Percentiles rank a stretch among this genome's conserved stretches.
phyloP scores from a whole-genome alignment of 345 rosid genomes.

The Cardamine chenopodiifolia region DNA sequence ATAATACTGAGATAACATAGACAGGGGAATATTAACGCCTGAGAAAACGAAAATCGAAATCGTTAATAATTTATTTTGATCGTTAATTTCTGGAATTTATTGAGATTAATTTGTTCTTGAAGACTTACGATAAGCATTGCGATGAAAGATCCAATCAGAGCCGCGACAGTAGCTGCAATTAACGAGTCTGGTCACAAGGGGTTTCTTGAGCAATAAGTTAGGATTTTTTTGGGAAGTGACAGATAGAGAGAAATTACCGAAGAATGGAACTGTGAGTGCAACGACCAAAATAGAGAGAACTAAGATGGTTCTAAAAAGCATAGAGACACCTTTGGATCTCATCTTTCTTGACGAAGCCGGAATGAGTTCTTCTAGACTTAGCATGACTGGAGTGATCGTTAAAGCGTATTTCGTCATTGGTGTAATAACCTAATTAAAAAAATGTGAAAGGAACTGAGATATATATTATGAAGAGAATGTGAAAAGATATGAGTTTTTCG shows the following conservation, averaged over 20 bases:
- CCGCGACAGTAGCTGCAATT: constrained; percentile 65
- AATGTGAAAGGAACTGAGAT: not conserved
- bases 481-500: not conserved
- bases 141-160: constrained; percentile 68
- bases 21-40: constrained; percentile 75
- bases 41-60: not conserved
- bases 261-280: constrained; percentile 71
- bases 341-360: constrained; percentile 47
- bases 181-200: not conserved
- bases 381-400: constrained; percentile 67
- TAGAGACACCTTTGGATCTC: constrained; percentile 47
- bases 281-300: constrained; percentile 65
- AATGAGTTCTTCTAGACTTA: constrained; percentile 74
- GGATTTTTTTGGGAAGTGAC: too few species aligned
- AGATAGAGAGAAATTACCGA: constrained; percentile 65
- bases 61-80: not conserved
- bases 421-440: constrained; percentile 55
- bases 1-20: constrained; percentile 62
- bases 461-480: not conserved
- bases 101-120: not conserved
- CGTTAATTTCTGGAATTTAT: not conserved
- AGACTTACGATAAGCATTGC: constrained; percentile 70
- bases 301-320: constrained; percentile 59
- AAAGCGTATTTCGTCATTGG: constrained; percentile 78
- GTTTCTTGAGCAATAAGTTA: constrained; percentile 35